phyloP scores from a whole-genome alignment of 2,329 filamentous ascomycete species.

The Sporothrix brunneoviolacea region DNA sequence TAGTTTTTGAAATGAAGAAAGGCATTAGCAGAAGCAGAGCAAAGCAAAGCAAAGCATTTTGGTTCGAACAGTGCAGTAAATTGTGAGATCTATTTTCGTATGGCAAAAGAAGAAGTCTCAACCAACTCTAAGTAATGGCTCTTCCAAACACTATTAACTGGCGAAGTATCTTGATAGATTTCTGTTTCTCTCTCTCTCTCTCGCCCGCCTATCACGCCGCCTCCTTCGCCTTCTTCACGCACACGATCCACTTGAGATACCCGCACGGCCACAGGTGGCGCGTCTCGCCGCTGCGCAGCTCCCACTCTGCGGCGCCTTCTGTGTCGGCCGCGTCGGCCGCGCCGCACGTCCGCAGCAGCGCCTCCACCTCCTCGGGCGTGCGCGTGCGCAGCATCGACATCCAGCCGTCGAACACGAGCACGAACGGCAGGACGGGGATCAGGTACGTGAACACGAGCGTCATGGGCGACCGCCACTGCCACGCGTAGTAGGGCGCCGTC shows the following conservation, averaged over 20 bases:
- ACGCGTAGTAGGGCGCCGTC: constrained; percentile 46
- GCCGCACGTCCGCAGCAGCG: constrained; percentile 48
- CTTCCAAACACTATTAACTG: too few species aligned
- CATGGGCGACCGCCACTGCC: constrained; percentile 44
- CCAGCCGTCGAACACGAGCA: constrained; percentile 62
- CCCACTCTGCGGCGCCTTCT: constrained; percentile 42
- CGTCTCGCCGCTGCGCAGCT: constrained; percentile 40
- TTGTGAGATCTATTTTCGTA: too few species aligned
- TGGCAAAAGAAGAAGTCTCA: too few species aligned
- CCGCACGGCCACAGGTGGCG: constrained; percentile 45
- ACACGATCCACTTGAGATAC: constrained; percentile 46
- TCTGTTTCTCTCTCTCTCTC: too few species aligned
- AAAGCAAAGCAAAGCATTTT: too few species aligned
- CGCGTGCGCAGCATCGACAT: constrained; percentile 62
- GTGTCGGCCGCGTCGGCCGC: constrained; percentile 27
- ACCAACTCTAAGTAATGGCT: too few species aligned
- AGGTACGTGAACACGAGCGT: constrained; percentile 60
- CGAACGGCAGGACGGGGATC: constrained; percentile 59
- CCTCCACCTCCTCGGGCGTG: constrained; percentile 57
- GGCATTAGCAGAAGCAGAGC: too few species aligned
- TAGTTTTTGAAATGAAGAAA: too few species aligned
- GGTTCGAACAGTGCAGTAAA: too few species aligned
- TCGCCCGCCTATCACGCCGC: not conserved
- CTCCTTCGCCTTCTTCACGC: constrained; percentile 30
- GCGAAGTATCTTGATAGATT: too few species aligned